Conservation (phyloP, 2,329 filamentous ascomycete species). For the Metarhizium album region DNA sequence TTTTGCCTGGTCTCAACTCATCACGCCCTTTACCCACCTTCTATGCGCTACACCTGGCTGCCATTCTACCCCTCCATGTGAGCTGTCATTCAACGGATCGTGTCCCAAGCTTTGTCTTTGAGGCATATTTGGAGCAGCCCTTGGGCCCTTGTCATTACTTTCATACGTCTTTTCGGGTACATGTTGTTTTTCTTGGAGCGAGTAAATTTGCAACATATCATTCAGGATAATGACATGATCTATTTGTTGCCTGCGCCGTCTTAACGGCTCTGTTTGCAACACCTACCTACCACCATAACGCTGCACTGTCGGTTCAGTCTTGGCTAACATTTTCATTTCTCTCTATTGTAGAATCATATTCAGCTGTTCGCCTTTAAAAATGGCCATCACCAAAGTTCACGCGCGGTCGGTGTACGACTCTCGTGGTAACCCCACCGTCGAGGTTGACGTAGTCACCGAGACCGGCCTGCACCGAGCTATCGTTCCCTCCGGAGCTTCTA, state of each 20-base stretch:
- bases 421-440: slow-evolving; percentile 94
- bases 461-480: slow-evolving; percentile 95
- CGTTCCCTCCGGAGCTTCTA: slow-evolving; percentile 92
- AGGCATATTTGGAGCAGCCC: slow-evolving; percentile 2
- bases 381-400: slow-evolving; percentile 87
- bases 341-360: background rate
- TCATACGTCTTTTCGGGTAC: background rate
- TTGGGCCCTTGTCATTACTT: background rate
- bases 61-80: background rate
- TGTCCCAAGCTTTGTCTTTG: slow-evolving; percentile 10
- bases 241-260: background rate
- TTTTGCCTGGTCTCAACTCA: background rate
- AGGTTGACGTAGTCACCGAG: slow-evolving; percentile 95
- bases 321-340: slow-evolving; percentile 3
- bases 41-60: background rate
- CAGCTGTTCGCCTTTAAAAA: slow-evolving; percentile 37
- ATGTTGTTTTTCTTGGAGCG: too few relatives aligned
- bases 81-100: background rate
- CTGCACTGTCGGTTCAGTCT: background rate
- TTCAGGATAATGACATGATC: background rate
- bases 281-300: slow-evolving; percentile 6
- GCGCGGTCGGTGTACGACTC: slow-evolving; percentile 97
- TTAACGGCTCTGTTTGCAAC: slow-evolving; percentile 2
- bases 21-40: background rate
- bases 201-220: too few relatives aligned